Base-by-base conservation (phyloP, 78 protist species). In the Guillardia theta region DNA sequence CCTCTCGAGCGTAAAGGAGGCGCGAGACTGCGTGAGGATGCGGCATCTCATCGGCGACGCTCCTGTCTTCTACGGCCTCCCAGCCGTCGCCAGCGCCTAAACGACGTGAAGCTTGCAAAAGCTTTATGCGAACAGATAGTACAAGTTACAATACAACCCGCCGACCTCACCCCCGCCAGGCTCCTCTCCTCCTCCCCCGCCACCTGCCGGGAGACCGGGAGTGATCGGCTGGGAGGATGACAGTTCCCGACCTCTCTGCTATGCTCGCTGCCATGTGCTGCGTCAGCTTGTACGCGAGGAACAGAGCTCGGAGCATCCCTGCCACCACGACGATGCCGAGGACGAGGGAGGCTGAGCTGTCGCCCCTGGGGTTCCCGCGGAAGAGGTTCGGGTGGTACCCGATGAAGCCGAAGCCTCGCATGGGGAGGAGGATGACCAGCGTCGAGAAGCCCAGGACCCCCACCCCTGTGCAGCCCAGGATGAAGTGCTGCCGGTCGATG, bases 361-460 rank as follows among this genome's bases (percentile, higher is more conserved):
- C 87, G 47, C 90, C 44, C 15, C 90, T 18, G 44, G 5, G n/a
- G 48, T 45, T n/a, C 53, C 45, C 45, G 50, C 48, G 45, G 50
- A 78, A 37, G 50, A 78, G 48, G 48, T 78, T 78, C 37, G 90
- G 90, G 90, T 78, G 90, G 90, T 78, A 78, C 30, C 90, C 90
- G 45, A 78, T 78, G 48, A 78, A 78, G 50, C 90, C 90, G 50
- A 78, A 43, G 90, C 90, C 90, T 19, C 90, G 90, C 90, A 78
- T 78, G 33, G 90, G 90, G 33, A 78, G 90, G 37, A 78, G 90
- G 48, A 78, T 78, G 41, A 78, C 90, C 1, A 78, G 90, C 33
- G 90, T 78, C 45, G 90, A 78, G 90, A 78, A 78, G 24, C 90
- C 83, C 36, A 70, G 15, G 70, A 58, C 27, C 70, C 70, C 70